Base-by-base conservation (phyloP, 1,284 basidiomycete species). In the Fistulina hepatica region DNA sequence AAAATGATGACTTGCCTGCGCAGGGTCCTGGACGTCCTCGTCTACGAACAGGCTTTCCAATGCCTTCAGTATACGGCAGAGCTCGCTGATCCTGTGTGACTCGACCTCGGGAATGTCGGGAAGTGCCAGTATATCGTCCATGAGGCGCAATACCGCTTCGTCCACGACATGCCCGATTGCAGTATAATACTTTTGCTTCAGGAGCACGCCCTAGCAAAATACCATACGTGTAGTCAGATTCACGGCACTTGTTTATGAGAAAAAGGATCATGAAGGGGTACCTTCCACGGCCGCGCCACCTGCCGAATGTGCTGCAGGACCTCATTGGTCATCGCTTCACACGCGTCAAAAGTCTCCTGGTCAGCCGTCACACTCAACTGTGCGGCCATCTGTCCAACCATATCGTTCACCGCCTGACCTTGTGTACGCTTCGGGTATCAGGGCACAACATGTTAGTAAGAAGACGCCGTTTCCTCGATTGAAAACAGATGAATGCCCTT, bases 41-140 rank as follows among this genome's bases (percentile, higher is more conserved):
- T 80, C 81, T 21, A 76, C 65, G 51, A 97, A 97, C 6, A 93
- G 55, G 2, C 73, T 73, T 52, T 95, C 91, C 28, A 95, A 58
- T 3, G 79, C 70, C 43, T 81, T 75, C 33, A 97, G 57, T 27
- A 84, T 78, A 41, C 76, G 73, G 56, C 91, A 84, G 1, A 97
- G 65, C 51, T 85, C 78, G 48, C 81, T 82, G 22, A 98, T 61
- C 32, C 78, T 69, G 47, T 85, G 79, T 4, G 91, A 94, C 50
- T 97, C 93, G 8, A 77, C 67, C 51, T 90, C 93, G 1, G 91
- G 82, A 48, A 98, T 97, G 57, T 98, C 94, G 2, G 74, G 70
- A 34, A 97, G 63, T 1, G 74, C 76, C 32, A 93, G 63, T 10
- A 97, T 71, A 48, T 86, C 82, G 33, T 70, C 68, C 8, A 93